These are phyloP conservation scores for Aspergillaceae sp. DNA, from an alignment of 2,329 filamentous ascomycete species.

Conservation along the genomic window DNA sequence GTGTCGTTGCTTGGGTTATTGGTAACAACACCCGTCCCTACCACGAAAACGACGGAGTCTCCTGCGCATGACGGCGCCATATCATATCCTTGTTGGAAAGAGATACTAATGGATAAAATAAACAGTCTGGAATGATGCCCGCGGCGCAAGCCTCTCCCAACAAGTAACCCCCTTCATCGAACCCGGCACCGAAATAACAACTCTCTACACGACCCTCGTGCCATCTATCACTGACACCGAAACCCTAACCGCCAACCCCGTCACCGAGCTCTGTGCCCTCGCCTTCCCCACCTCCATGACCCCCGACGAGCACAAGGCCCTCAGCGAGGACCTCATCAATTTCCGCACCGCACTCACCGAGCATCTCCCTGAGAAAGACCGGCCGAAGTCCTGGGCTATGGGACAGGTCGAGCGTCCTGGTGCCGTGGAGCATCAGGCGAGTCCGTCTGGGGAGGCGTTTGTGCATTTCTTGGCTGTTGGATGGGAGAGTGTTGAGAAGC, in stretches of 20 bases:
- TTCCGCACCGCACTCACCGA: constrained; percentile 31
- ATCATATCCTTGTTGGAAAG: neutral
- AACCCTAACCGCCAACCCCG: constrained; percentile 31
- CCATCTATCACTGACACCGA: constrained; percentile 18
- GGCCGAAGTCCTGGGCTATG: constrained; percentile 25
- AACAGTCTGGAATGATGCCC: constrained; percentile 28
- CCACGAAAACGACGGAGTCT: no score
- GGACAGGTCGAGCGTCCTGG: constrained; percentile 31
- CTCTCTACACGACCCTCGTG: constrained; percentile 24
- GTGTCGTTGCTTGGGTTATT: constrained; percentile 29
- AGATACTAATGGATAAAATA: neutral
- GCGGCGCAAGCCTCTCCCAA: constrained; percentile 11
- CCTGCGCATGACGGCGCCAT: no score
- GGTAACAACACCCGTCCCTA: constrained; percentile 13
- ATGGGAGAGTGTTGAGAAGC: constrained; percentile 45
- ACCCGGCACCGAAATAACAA: constrained; percentile 13
- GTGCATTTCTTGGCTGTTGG: constrained; percentile 40
- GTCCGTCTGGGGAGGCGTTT: constrained; percentile 34
- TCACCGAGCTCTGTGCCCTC: constrained; percentile 43
- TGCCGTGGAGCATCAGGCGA: constrained; percentile 24
- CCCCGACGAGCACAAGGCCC: constrained; percentile 16
- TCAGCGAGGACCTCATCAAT: constrained; percentile 26
- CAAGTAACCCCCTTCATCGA: constrained; percentile 19
- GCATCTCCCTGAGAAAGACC: constrained; percentile 19
- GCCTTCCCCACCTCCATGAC: constrained; percentile 33